These are phyloP conservation scores for Trametes pubescens DNA, from an alignment of 1,284 basidiomycete genomes.

Conservation along the genomic window DNA sequence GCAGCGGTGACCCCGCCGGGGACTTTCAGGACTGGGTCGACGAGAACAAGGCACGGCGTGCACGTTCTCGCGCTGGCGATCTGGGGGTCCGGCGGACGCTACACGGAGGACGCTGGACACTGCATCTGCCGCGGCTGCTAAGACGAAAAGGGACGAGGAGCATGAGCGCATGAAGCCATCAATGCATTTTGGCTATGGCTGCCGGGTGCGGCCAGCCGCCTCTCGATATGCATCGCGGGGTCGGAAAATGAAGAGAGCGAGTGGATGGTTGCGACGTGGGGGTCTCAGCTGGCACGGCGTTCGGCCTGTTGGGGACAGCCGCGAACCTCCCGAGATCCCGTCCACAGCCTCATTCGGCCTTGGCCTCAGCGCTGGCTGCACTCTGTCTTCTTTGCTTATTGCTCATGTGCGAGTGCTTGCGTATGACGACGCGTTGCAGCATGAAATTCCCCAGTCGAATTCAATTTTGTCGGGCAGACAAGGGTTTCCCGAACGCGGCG, in stretches of 20 bases:
- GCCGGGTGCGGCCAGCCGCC: background rate
- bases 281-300: background rate
- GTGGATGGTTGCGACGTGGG: background rate
- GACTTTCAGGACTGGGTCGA: slow-evolving; percentile 11
- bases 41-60: slow-evolving; percentile 17
- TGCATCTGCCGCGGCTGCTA: slow-evolving; percentile 17
- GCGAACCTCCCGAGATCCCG: background rate
- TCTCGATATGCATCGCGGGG: slow-evolving; percentile 4
- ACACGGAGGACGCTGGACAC: slow-evolving; percentile 8
- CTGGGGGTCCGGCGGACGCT: slow-evolving; percentile 11
- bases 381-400: no score
- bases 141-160: slow-evolving; percentile 16
- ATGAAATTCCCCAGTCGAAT: no score
- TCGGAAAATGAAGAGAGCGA: background rate
- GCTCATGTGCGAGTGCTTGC: no score
- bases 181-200: background rate
- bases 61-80: slow-evolving; percentile 13
- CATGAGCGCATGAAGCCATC: background rate
- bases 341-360: background rate
- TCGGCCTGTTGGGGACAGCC: background rate
- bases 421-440: no score
- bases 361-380: no score
- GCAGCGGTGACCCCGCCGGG: background rate
- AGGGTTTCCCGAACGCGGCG: no score
- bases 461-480: no score